Evolutionary conservation across 345 rosid genomes (phyloP), one percentile per base, ranked within the genome.

Genomic region (Capsella bursapastoris): DNA sequence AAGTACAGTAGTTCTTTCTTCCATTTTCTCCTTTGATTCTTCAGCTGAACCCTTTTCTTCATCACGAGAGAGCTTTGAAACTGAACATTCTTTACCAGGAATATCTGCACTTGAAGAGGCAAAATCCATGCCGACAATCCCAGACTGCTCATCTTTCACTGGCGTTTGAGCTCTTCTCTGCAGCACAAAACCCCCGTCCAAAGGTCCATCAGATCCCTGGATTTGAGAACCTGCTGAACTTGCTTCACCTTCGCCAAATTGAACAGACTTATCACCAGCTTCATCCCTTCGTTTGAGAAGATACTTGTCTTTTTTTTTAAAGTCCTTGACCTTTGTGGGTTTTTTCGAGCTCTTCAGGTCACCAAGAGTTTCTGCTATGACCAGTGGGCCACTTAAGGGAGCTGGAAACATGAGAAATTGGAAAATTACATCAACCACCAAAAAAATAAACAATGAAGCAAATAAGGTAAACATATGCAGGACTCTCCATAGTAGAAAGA

Each of bases 301-400:
- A 76, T 88, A 90, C 60, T 79, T 87, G 68, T 90, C 96, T 81
- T 88, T 85, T 84, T 90, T 92, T 16, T 85, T 81, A 11, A 76
- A 83, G 70, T 89, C 98, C 96, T 92, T 89, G 58, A 83, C 84
- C 86, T 90, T 96, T 71, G 82, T 35, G 47, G 84, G 62, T 35
- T 83, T 92, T 51, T 85, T 88, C 32, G 96, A 80, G 78, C 82
- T 78, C 84, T 86, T 92, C 64, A 69, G 79, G 58, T 83, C 79
- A 73, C 93, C 83, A 70, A 90, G 81, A 58, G 94, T 70, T 79
- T 96, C 99, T 3, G 99, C 97, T 68, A 88, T 84, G 62, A 90
- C 97, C 78, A 96, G 70, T 27, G 99, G 99, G 57, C 99, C 99
- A 76, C 95, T 92, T 82, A 90, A 84, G 70, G 95, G 96, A 83